Base-by-base conservation (phyloP, 2,329 filamentous ascomycete species). In the Elsinoe batatas region DNA sequence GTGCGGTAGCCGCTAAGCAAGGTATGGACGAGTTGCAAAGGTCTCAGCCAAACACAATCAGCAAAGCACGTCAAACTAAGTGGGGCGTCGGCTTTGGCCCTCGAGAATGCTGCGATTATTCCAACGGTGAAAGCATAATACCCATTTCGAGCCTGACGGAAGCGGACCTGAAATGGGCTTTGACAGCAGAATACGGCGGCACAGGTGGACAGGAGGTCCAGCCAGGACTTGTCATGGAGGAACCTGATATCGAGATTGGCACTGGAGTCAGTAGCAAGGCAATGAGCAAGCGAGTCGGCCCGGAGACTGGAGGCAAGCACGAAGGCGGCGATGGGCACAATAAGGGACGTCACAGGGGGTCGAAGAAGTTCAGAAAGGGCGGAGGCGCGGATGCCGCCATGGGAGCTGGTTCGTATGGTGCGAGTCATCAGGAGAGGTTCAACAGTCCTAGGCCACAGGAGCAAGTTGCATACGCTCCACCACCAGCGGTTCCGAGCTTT, bases 11-110 rank as follows among this genome's bases (percentile, higher is more conserved):
- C 59, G 93, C 93, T 51, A 94, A 94, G 68, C 81, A 86, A 36
- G 88, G 84, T 53, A 95, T 97, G 83, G 91, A 96, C 69, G 88
- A 84, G 44, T 94, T 96, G 81, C 91, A 96, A 69, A 83, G 83
- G 53, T 81, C 83, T 60, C 80, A 83, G 58, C 78, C 84, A 4
- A 85, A 88, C 51, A 80, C 87, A 63, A 82, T 88, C 61, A 81
- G 89, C 54, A 80, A 76, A 59, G 74, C 74, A 38, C 73, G 75
- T 17, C 69, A 93, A 83, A 97, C 91, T 38, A 84, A 93, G 61
- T 98, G 93, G 93, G 93, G 93, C 61, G 93, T 98, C 49, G 93
- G 93, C 13, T 98, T 96, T 66, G 93, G 93, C 2, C 93, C 93
- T 44, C 84, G 93, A 65, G 93, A 98, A 69, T 98, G 93, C 76